Evolutionary conservation across 2,329 filamentous ascomycete genomes (phyloP), one percentile per base, ranked within the genome.

Genomic region (Aspergillus tamarii): DNA sequence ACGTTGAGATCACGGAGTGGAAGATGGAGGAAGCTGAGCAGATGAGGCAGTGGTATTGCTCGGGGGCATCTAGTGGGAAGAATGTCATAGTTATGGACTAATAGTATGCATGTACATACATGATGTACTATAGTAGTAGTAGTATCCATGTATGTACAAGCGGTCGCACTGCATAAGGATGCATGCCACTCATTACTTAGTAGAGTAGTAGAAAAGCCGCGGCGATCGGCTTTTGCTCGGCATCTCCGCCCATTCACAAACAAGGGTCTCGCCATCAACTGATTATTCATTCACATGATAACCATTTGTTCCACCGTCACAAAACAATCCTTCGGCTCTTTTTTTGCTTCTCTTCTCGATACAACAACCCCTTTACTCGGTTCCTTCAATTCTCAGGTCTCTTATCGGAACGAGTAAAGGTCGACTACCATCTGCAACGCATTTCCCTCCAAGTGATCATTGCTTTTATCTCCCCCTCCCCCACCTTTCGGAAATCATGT

Each of bases 21-120:
- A 62, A n/a, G 50, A 12, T 67, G 45, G 64, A 67, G 34, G 30
- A 67, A 28, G 64, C 64, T 2, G 66, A 67, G 45, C 59, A 60
- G 26, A 66, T 66, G 66, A 59, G 50, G 10, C 59, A 66, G 53
- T 62, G 59, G 28, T 67, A 67, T 57, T 41, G 66, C 45, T 30
- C 59, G 2, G 66, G 66, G 1, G 55, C 34, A 14, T 46, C 48
- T 1, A 55, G 36, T 26, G 63, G 60, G 26, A 67, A 63, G 55
- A 67, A 67, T 63, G 65, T 63, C 23, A 53, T 67, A 28, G 60
- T 65, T 12, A 48, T 64, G 8, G 57, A 57, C 11, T 50, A 50
- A 23, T 12, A 12, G 43, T 46, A 23, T 23, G 43, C 23, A 14
- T 41, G 19, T 41, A n/a, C 26, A 4, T 26, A 26, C 26, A 26